Evolutionary conservation across 257 asterid species (phyloP).

Genomic region (Ajuga chamaepitys): DNA sequence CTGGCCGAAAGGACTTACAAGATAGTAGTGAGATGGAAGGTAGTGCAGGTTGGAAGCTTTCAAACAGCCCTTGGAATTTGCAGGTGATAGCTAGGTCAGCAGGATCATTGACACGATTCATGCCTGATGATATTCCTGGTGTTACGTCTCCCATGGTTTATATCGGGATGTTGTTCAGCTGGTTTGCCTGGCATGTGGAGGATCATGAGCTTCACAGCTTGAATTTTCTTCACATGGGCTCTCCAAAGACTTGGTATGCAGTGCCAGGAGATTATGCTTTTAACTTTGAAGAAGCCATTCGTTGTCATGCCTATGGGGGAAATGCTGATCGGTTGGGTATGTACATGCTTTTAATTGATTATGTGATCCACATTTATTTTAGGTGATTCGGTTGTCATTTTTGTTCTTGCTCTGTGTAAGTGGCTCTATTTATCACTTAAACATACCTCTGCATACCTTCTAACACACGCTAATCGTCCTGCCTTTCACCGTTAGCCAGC

Average conservation of each 20-base stretch:
- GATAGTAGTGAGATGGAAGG: conserved; percentile 59
- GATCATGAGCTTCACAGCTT: conserved; percentile 99
- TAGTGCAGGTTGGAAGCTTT: conserved; percentile 90
- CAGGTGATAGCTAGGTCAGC: conserved; percentile 92
- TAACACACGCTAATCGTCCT: background rate
- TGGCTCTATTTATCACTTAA: background rate
- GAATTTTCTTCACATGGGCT: conserved; percentile 90
- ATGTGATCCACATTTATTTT: conserved; percentile 1
- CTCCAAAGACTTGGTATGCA: conserved; percentile 97
- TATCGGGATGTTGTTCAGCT: conserved; percentile 96
- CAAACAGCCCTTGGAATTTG: conserved; percentile 96
- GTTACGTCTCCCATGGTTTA: conserved; percentile 99
- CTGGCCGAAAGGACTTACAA: conserved; percentile 31
- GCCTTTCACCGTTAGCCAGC: background rate
- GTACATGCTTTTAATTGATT: conserved; percentile 13
- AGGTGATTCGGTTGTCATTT: background rate
- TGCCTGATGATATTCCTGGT: conserved; percentile 99
- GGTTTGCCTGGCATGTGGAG: conserved; percentile 99
- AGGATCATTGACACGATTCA: conserved; percentile 92
- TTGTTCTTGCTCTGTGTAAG: background rate
- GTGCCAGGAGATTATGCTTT: conserved; percentile 91
- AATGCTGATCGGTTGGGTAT: conserved; percentile 67
- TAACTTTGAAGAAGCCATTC: conserved; percentile 78
- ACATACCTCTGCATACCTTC: background rate
- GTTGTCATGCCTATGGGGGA: conserved; percentile 64